Conservation (phyloP, 2,329 filamentous ascomycete genomes). For the Fusarium caatingaense region DNA sequence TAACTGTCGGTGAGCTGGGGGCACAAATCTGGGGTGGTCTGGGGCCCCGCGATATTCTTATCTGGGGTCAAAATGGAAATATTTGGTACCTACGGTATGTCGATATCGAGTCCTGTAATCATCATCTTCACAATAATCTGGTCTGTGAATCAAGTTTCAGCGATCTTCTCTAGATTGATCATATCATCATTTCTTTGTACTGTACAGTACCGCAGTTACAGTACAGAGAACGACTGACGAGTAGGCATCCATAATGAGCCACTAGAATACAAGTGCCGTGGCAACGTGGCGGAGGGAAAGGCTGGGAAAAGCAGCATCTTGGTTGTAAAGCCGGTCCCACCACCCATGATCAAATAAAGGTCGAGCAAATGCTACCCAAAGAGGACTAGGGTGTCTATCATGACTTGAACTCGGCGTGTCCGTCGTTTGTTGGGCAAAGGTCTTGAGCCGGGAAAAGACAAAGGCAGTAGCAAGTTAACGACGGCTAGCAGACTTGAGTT, state of each 20-base stretch:
- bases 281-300: constrained; percentile 46
- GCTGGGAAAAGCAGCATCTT: constrained; percentile 42
- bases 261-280: constrained; percentile 45
- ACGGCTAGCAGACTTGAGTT: neutral
- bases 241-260: constrained; percentile 17
- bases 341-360: constrained; percentile 22
- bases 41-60: constrained; percentile 47
- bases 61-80: neutral
- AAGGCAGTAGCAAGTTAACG: neutral
- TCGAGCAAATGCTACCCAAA: constrained; percentile 18
- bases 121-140: neutral
- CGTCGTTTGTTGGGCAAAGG: constrained; percentile 31
- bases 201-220: neutral
- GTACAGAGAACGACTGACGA: constrained; percentile 1
- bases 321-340: constrained; percentile 34
- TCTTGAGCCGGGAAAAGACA: neutral
- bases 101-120: neutral
- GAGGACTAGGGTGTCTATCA: constrained; percentile 9
- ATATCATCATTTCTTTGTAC: constrained; percentile 20
- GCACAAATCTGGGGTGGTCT: constrained; percentile 24
- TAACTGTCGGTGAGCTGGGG: constrained; percentile 43
- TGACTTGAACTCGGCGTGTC: constrained; percentile 24
- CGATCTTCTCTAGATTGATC: neutral
- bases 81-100: neutral
- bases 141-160: neutral